phyloP scores from a whole-genome alignment of 1,139 yeast species.

The Magnusiomyces magnusii region DNA sequence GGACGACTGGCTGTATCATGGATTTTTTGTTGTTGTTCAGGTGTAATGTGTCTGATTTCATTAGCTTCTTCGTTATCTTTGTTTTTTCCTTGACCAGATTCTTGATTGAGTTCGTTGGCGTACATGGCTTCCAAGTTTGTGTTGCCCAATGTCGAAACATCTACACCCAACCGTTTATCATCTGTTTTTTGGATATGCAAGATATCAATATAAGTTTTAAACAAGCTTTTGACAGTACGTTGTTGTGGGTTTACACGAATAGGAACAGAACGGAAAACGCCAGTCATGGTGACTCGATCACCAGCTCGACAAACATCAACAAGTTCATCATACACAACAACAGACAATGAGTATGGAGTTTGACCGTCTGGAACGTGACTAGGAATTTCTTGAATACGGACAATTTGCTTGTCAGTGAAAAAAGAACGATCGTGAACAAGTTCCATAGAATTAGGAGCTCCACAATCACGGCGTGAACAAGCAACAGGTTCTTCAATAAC shows the following conservation, averaged over 20 bases:
- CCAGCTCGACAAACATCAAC: constrained; percentile 96
- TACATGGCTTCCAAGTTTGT: constrained; percentile 23
- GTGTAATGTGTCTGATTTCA: constrained; percentile 60
- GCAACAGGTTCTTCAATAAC: constrained; percentile 86
- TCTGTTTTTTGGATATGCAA: constrained; percentile 88
- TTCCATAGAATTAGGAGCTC: constrained; percentile 82
- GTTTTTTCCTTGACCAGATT: constrained; percentile 36
- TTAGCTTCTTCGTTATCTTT: constrained; percentile 41
- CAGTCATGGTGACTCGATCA: constrained; percentile 92
- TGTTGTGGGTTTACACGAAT: constrained; percentile 82
- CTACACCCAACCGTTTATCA: constrained; percentile 72
- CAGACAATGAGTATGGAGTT: constrained; percentile 92
- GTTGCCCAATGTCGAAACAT: constrained; percentile 48
- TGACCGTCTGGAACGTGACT: constrained; percentile 99
- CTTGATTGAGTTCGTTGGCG: constrained; percentile 43
- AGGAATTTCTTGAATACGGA: constrained; percentile 93
- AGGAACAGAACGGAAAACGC: constrained; percentile 88
- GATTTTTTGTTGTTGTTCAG: constrained; percentile 61
- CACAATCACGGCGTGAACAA: constrained; percentile 86
- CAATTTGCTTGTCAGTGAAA: constrained; percentile 91
- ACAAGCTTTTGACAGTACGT: constrained; percentile 73
- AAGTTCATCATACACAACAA: constrained; percentile 92
- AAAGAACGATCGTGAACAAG: constrained; percentile 85
- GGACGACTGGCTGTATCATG: constrained; percentile 54
- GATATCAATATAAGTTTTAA: constrained; percentile 90